A percentile compares a stretch with the other conserved stretches of the same genome.
These are phyloP conservation scores for Rhynchosporium graminicola DNA, from an alignment of 2,329 filamentous ascomycete genomes.

Conservation along the genomic window DNA sequence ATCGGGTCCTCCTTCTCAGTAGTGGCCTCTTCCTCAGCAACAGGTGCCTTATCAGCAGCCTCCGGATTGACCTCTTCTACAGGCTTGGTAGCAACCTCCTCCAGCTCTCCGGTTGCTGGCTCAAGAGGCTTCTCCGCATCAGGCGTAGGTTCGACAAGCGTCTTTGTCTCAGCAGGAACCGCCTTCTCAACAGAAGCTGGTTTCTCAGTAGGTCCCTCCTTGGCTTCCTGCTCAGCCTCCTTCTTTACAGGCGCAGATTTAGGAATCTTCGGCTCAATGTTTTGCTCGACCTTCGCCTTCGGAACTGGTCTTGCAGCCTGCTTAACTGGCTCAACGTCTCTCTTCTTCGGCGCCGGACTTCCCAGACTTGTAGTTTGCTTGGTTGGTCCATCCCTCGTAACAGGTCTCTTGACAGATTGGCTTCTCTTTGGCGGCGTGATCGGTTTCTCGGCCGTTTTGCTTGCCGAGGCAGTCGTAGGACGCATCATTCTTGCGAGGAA, in stretches of 20 bases:
- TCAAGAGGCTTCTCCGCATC: conserved; percentile 21
- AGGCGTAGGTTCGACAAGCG: conserved; percentile 22
- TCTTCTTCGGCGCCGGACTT: conserved; percentile 27
- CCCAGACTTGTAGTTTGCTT: conserved; percentile 21
- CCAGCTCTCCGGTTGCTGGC: conserved; percentile 22
- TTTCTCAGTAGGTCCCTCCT: conserved; percentile 2
- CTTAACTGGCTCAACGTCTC: conserved; percentile 22
- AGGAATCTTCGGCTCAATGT: conserved; percentile 10
- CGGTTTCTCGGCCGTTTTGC: conserved; percentile 66
- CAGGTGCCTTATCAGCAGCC: conserved; percentile 32
- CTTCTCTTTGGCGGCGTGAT: conserved; percentile 45
- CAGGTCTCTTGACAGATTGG: conserved; percentile 33
- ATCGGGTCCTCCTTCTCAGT: conserved; percentile 28
- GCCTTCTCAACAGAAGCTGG: conserved; percentile 12
- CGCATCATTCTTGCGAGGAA: conserved; percentile 84
- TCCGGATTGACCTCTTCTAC: conserved; percentile 27
- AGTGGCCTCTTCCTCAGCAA: conserved; percentile 23
- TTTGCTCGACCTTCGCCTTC: conserved; percentile 20
- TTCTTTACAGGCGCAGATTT: conserved; percentile 1
- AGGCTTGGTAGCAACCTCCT: conserved; percentile 10
- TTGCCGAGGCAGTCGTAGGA: conserved; percentile 69
- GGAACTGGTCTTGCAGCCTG: conserved; percentile 18
- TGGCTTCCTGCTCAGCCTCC: conserved; percentile 9
- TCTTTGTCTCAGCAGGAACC: conserved; percentile 12
- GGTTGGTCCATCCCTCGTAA: conserved; percentile 34